phyloP scores from a whole-genome alignment of 805 yeast genomes.

The Maudiozyma turicensis region DNA sequence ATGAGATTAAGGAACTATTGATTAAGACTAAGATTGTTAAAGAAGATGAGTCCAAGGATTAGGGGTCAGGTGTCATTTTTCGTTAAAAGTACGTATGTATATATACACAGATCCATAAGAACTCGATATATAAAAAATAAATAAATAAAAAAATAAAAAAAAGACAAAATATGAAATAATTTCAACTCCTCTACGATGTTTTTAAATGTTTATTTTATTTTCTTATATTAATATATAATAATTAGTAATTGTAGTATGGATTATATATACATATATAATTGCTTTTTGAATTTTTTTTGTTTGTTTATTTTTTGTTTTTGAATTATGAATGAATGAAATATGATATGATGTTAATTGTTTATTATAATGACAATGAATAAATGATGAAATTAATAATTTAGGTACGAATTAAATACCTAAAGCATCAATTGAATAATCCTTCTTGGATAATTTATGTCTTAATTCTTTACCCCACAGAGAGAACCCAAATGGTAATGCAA shows the following conservation, averaged over 20 bases:
- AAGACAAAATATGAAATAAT: too few relatives aligned
- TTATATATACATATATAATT: too few relatives aligned
- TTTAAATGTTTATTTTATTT: too few relatives aligned
- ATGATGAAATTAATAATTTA: neutral
- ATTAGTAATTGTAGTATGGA: too few relatives aligned
- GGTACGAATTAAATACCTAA: slow-evolving; percentile 10
- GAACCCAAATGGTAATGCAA: slow-evolving; percentile 60
- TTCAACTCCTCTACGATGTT: too few relatives aligned
- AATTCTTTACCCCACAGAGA: slow-evolving; percentile 55
- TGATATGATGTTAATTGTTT: neutral
- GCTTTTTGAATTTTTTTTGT: neutral
- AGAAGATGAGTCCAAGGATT: slow-evolving; percentile 22
- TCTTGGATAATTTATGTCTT: slow-evolving; percentile 58
- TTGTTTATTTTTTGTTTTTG: neutral
- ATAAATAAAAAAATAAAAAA: too few relatives aligned
- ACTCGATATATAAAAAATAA: too few relatives aligned
- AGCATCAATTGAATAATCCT: slow-evolving; percentile 42
- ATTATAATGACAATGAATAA: neutral
- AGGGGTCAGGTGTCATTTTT: neutral
- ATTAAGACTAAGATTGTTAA: slow-evolving; percentile 60
- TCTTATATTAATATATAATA: too few relatives aligned
- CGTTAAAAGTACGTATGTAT: neutral
- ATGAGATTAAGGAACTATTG: slow-evolving; percentile 65
- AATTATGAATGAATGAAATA: neutral
- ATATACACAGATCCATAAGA: neutral